These are phyloP conservation scores for Pleurotus citrinopileatus DNA, from an alignment of 768 basidiomycete genomes.

Conservation along the genomic window DNA sequence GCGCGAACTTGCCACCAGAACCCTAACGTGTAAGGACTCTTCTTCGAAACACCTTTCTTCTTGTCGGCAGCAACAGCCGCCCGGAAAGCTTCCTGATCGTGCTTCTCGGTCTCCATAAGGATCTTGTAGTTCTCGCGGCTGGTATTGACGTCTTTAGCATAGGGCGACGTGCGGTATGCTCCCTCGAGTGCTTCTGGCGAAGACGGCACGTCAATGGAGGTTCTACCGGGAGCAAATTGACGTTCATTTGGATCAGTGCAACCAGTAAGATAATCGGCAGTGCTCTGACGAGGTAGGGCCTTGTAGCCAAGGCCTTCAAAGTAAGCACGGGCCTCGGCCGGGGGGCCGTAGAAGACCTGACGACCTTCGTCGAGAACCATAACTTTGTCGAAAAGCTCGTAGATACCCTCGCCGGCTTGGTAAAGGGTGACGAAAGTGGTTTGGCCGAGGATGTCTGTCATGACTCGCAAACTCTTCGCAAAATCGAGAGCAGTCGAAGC, in stretches of 20 bases:
- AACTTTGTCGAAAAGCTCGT: constrained; percentile 84
- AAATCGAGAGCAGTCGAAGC: constrained; percentile 90
- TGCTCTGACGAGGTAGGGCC: constrained; percentile 77
- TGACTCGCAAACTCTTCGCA: constrained; percentile 69
- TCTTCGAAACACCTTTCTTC: constrained; percentile 70
- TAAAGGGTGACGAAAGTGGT: constrained; percentile 82
- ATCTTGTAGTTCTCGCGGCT: constrained; percentile 54
- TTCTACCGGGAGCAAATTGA: constrained; percentile 64
- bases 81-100: constrained; percentile 75
- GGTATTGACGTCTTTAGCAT: constrained; percentile 39
- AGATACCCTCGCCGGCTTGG: constrained; percentile 81
- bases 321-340: constrained; percentile 70
- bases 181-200: constrained; percentile 66
- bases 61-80: constrained; percentile 75
- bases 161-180: constrained; percentile 52
- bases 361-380: constrained; percentile 78
- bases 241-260: constrained; percentile 87
- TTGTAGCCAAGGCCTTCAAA: constrained; percentile 75
- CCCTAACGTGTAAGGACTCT: constrained; percentile 81
- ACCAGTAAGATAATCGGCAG: constrained; percentile 82
- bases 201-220: constrained; percentile 57
- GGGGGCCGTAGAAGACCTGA: constrained; percentile 79
- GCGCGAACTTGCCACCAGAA: constrained; percentile 73
- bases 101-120: constrained; percentile 54
- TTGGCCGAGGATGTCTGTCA: constrained; percentile 81